Evolutionary conservation across 768 basidiomycete genomes (phyloP).

Genomic region (Butyriboletus loyo): DNA sequence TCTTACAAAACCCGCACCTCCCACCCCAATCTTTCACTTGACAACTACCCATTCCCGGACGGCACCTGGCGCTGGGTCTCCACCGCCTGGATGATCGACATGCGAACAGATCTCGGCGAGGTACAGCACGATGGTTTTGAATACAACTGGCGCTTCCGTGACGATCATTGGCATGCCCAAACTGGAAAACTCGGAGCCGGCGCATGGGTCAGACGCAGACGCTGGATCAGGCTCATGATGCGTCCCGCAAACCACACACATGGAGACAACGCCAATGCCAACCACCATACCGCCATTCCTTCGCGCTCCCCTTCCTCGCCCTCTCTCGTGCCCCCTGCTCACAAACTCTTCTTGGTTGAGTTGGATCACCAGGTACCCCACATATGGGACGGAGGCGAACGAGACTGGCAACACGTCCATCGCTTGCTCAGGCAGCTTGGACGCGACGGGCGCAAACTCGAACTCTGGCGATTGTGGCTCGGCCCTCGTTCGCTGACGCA

Average conservation of each 20-base stretch:
- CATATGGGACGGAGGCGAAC: slow-evolving; percentile 56
- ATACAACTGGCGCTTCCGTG: slow-evolving; percentile 77
- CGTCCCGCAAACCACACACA: slow-evolving; percentile 44
- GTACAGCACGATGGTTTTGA: slow-evolving; percentile 84
- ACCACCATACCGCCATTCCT: neutral
- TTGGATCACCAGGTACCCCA: slow-evolving; percentile 30
- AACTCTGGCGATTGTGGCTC: slow-evolving; percentile 75
- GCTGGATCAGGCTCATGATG: slow-evolving; percentile 88
- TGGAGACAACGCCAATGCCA: neutral
- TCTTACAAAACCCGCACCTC: slow-evolving; percentile 36
- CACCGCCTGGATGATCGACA: slow-evolving; percentile 82
- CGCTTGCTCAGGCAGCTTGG: slow-evolving; percentile 49
- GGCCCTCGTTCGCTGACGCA: slow-evolving; percentile 31
- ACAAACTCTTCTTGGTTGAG: slow-evolving; percentile 10
- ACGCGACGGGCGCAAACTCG: slow-evolving; percentile 71
- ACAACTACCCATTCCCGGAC: slow-evolving; percentile 71
- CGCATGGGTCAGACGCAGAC: slow-evolving; percentile 71
- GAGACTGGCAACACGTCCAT: slow-evolving; percentile 61
- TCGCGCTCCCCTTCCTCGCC: neutral
- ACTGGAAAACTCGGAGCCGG: slow-evolving; percentile 59
- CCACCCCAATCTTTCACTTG: slow-evolving; percentile 56
- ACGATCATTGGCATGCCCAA: slow-evolving; percentile 61
- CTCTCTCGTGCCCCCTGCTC: slow-evolving; percentile 18
- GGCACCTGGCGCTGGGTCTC: slow-evolving; percentile 83
- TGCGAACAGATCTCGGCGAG: slow-evolving; percentile 71